Percentiles rank a stretch among this genome's conserved stretches.
Conservation (phyloP, 2,329 filamentous ascomycete genomes). For the Niveomyces coronatus region DNA sequence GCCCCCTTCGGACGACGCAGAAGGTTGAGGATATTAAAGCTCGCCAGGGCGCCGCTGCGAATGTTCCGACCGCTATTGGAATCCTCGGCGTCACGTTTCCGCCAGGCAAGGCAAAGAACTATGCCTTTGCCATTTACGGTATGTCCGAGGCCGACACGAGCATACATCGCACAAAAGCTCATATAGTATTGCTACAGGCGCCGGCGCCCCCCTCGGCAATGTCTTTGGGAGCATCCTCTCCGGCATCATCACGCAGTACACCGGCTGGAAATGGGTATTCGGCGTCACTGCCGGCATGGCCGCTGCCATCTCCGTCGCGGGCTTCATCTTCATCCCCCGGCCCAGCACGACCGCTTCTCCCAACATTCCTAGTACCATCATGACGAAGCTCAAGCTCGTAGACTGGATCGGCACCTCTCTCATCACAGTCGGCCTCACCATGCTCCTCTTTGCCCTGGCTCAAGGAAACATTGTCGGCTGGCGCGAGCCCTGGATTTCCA, state of each 20-base stretch:
- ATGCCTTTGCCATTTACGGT: slow-evolving; percentile 56
- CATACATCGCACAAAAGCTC: no score
- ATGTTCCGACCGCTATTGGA: slow-evolving; percentile 60
- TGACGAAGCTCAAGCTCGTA: slow-evolving; percentile 34
- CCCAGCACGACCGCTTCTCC: background rate
- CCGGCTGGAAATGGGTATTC: slow-evolving; percentile 58
- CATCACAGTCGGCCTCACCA: slow-evolving; percentile 51
- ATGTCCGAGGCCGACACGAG: no score
- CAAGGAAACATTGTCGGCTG: slow-evolving; percentile 62
- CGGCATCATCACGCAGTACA: slow-evolving; percentile 52
- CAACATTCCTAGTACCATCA: slow-evolving; percentile 11
- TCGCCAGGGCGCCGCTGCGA: slow-evolving; percentile 50
- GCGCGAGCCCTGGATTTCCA: slow-evolving; percentile 50
- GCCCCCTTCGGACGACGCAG: background rate
- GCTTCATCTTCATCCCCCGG: slow-evolving; percentile 49
- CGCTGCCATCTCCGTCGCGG: slow-evolving; percentile 43
- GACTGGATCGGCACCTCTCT: slow-evolving; percentile 59
- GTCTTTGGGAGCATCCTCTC: slow-evolving; percentile 55
- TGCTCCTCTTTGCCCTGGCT: slow-evolving; percentile 56
- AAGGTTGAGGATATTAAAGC: background rate
- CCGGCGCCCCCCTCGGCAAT: slow-evolving; percentile 53
- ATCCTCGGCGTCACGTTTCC: slow-evolving; percentile 59
- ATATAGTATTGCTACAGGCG: no score
- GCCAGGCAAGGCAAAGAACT: slow-evolving; percentile 59
- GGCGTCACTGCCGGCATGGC: slow-evolving; percentile 53